Percentiles rank a stretch among this genome's conserved stretches.
Conservation (phyloP, 352 stramenopile species). For the Phytopythium kandeliae region DNA sequence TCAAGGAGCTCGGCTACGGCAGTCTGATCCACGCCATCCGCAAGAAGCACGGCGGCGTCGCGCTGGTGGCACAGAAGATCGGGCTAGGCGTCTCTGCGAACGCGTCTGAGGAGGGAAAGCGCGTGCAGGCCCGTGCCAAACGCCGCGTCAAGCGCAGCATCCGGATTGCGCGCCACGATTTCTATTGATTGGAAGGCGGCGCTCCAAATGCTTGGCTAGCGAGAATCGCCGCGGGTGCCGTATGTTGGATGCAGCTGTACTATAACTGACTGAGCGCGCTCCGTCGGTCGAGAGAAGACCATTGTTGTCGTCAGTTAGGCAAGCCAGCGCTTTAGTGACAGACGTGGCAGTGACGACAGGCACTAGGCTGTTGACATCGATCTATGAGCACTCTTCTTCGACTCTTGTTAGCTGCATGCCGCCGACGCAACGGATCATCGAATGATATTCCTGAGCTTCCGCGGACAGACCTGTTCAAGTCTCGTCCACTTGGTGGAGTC, state of each 20-base stretch:
- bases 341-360: too few species aligned
- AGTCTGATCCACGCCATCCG: conserved; percentile 66
- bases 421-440: neutral
- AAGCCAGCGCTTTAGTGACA: too few species aligned
- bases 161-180: conserved; percentile 57
- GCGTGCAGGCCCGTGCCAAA: conserved; percentile 53
- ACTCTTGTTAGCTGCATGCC: neutral
- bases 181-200: conserved; percentile 26
- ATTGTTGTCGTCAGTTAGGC: too few species aligned
- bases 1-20: conserved; percentile 62
- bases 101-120: conserved; percentile 60
- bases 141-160: conserved; percentile 51
- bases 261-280: too few species aligned
- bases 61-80: conserved; percentile 51
- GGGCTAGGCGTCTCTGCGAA: conserved; percentile 29
- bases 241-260: too few species aligned
- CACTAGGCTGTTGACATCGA: too few species aligned
- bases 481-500: neutral
- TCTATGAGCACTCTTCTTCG: too few species aligned
- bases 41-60: conserved; percentile 79
- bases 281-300: too few species aligned
- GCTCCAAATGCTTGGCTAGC: too few species aligned
- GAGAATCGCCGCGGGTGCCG: too few species aligned
- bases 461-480: neutral
- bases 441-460: neutral